Base-by-base conservation (phyloP, 2,329 filamentous ascomycete species). In the Aspergillus floridensis region DNA sequence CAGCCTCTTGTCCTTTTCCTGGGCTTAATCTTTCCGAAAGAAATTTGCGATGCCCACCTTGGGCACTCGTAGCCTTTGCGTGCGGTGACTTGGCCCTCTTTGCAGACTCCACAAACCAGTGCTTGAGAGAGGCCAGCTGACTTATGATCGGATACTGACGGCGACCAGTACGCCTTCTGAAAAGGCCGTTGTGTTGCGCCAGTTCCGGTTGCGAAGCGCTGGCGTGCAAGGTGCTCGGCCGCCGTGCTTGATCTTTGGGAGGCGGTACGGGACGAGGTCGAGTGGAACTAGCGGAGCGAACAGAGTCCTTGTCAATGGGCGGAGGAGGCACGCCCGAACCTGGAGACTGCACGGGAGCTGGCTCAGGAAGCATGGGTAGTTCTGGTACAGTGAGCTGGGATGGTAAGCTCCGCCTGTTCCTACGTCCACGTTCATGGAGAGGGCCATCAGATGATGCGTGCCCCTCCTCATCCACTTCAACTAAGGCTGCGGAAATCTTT, bases 151-250 rank as follows among this genome's bases (percentile, higher is more conserved):
- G 82, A 67, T 86, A 81, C 59, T 86, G 85, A 62, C 83, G 84
- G 46, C 83, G 83, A 55, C 79, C 76, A 48, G 81, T 79, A 59
- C 82, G 83, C 48, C 79, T 76, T 57, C 82, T 83, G 29, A 83
- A 80, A 63, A 85, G 81, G 35, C 82, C 81, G 64, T 83, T 83
- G n/a, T 77, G 77, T 47, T 80, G 79, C 16, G 87, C 76, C 7
- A 89, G 74, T 64, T 89, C 86, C 22, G 85, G 83, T 65, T 88
- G 88, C 44, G 80, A 84, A 14, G 90, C 89, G 44, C 96, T 92
- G 4, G 96, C 85, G 71, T 96, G 92, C 32, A 97, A 83, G 63
- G 92, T 95, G 66, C 92, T 96, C 48, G 91, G 90, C 61, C 91
- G 83, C 65, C 89, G 83, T 60, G 90, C 86, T 63, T 86, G 87